Percentiles rank a stretch among this genome's conserved stretches.
phyloP scores from a whole-genome alignment of 495 filamentous ascomycete genomes.

The Glarea lozoyensis region DNA sequence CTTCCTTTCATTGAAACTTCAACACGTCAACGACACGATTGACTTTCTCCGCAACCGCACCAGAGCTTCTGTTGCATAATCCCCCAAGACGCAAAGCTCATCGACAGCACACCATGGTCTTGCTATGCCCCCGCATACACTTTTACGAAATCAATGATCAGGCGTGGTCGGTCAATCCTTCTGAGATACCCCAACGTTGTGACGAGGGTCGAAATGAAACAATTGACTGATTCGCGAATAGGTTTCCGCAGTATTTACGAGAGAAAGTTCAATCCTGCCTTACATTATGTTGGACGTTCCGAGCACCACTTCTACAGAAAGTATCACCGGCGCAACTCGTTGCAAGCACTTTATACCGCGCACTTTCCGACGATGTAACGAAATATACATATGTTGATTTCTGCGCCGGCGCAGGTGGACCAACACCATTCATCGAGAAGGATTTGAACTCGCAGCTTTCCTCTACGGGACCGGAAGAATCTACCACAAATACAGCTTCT shows the following conservation, averaged over 20 bases:
- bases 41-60: too few species aligned
- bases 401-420: conserved; percentile 65
- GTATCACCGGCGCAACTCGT: conserved; percentile 36
- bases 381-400: conserved; percentile 59
- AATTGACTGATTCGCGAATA: conserved; percentile 14
- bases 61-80: too few species aligned
- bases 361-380: conserved; percentile 29
- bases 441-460: conserved; percentile 38
- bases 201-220: too few species aligned
- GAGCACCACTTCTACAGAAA: conserved; percentile 35
- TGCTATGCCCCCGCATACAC: conserved; percentile 42
- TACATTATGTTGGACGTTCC: conserved; percentile 36
- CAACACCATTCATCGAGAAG: conserved; percentile 53
- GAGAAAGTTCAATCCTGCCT: conserved; percentile 42
- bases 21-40: too few species aligned
- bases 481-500: conserved; percentile 14
- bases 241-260: conserved; percentile 44
- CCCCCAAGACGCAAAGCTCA: too few species aligned
- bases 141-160: conserved; percentile 48
- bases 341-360: conserved; percentile 35
- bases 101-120: conserved; percentile 32
- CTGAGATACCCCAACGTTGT: conserved; percentile 1
- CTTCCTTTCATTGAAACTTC: too few species aligned
- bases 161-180: conserved; percentile 31
- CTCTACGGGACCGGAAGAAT: background rate